Evolutionary conservation across 2,329 filamentous ascomycete genomes (phyloP).

Genomic region (Epicoccum sorghinum): DNA sequence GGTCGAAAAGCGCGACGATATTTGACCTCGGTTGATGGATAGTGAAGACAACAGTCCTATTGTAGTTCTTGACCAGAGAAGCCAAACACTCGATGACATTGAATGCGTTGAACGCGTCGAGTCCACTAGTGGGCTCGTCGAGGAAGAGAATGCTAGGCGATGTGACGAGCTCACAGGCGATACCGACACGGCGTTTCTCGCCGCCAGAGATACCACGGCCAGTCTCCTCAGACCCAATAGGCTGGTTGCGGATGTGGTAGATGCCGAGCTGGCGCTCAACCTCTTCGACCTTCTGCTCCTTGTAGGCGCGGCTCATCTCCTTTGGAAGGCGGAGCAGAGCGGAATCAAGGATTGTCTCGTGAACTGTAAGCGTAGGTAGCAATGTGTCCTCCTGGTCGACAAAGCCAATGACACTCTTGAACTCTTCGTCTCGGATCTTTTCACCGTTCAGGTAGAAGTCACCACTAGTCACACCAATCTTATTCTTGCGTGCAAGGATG

Average conservation of each 20-base stretch:
- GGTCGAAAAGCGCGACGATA: conserved; percentile 95
- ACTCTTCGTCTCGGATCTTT: conserved; percentile 81
- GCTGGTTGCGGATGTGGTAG: conserved; percentile 87
- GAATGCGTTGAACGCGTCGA: conserved; percentile 97
- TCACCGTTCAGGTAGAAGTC: conserved; percentile 94
- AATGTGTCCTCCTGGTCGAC: conserved; percentile 99
- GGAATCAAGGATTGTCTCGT: conserved; percentile 96
- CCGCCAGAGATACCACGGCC: conserved; percentile 96
- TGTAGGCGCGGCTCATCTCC: conserved; percentile 85
- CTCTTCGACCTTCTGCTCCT: conserved; percentile 88
- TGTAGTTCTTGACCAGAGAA: conserved; percentile 92
- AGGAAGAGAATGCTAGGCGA: conserved; percentile 97
- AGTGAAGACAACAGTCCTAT: conserved; percentile 95
- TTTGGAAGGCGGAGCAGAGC: conserved; percentile 89
- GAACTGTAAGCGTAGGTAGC: conserved; percentile 92
- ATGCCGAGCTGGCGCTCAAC: conserved; percentile 97
- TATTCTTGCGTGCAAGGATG: conserved; percentile 95
- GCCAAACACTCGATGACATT: conserved; percentile 97
- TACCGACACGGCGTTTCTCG: conserved; percentile 94
- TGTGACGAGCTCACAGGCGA: conserved; percentile 96
- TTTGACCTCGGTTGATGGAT: conserved; percentile 98
- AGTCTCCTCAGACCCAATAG: conserved; percentile 95
- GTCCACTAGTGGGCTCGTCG: conserved; percentile 93
- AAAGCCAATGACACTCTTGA: conserved; percentile 91
- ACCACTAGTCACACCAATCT: conserved; percentile 78